Evolutionary conservation across 352 stramenopile genomes (phyloP).

Genomic region (Phytophthora kernoviae): DNA sequence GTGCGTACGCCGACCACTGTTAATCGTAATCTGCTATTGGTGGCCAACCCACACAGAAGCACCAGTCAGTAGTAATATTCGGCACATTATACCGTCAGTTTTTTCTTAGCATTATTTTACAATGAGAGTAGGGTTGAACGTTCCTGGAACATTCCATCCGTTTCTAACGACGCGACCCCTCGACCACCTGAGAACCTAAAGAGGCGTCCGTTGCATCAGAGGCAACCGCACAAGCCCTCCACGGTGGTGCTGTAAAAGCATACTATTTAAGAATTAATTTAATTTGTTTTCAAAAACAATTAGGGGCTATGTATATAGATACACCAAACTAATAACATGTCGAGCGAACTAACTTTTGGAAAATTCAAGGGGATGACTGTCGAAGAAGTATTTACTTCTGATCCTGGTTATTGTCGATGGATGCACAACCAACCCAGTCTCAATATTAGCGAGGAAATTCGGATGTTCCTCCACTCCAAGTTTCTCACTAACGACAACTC

Average conservation of each 20-base stretch:
- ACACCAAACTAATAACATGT: background rate
- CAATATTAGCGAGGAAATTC: conserved; percentile 12
- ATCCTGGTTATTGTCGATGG: too few relatives aligned
- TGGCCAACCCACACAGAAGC: background rate
- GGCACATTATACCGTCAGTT: background rate
- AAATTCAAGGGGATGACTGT: background rate
- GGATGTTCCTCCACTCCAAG: conserved; percentile 8
- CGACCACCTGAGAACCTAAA: too few relatives aligned
- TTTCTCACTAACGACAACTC: conserved; percentile 7
- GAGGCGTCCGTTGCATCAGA: too few relatives aligned
- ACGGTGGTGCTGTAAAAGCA: background rate
- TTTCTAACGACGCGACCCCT: too few relatives aligned
- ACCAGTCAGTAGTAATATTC: background rate
- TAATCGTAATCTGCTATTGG: too few relatives aligned
- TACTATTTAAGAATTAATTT: too few relatives aligned
- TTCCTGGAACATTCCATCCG: too few relatives aligned
- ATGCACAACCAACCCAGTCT: too few relatives aligned
- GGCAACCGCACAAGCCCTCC: too few relatives aligned
- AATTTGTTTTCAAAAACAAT: background rate
- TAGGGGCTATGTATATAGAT: background rate
- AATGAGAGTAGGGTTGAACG: too few relatives aligned
- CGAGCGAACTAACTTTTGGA: background rate
- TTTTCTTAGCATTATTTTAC: background rate
- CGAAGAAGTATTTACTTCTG: background rate
- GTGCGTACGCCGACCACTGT: conserved; percentile 12